A percentile compares a stretch with the other conserved stretches of the same genome.
Evolutionary conservation across 108 stramenopile species (phyloP).

Genomic region (Fragilariopsis cylindrus): DNA sequence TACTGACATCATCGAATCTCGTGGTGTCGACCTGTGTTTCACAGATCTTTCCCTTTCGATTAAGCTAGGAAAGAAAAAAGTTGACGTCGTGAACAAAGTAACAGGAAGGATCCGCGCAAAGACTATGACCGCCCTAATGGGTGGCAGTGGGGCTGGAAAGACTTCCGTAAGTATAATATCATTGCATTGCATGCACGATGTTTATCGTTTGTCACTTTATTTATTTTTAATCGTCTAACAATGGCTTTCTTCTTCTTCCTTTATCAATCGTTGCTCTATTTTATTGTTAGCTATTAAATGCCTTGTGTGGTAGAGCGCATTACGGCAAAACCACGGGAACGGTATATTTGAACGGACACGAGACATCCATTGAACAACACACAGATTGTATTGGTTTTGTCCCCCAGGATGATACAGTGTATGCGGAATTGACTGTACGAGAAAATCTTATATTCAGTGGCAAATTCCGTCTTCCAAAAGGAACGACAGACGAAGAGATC

Average conservation of each 20-base stretch:
- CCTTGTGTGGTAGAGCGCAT: constrained; percentile 66
- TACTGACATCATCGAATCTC: constrained; percentile 1
- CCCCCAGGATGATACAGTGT: constrained; percentile 68
- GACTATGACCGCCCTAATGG: constrained; percentile 55
- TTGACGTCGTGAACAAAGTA: constrained; percentile 46
- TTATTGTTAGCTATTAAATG: constrained; percentile 69
- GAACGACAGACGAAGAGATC: constrained; percentile 41
- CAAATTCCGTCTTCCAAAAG: constrained; percentile 40
- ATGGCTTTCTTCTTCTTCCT: constrained; percentile 24
- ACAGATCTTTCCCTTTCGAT: constrained; percentile 42
- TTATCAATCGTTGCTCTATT: constrained; percentile 43
- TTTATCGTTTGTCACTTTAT: not conserved
- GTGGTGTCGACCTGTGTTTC: constrained; percentile 49
- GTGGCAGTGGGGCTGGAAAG: constrained; percentile 30
- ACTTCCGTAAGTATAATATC: not conserved
- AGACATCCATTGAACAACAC: constrained; percentile 30
- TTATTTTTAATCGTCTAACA: constrained; percentile 8
- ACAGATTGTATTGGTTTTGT: constrained; percentile 54
- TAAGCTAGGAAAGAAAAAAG: constrained; percentile 33
- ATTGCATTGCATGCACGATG: not conserved
- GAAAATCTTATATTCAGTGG: constrained; percentile 65
- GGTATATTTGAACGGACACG: constrained; percentile 59
- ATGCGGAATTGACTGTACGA: constrained; percentile 58
- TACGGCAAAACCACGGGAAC: constrained; percentile 60
- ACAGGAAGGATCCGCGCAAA: constrained; percentile 43